Base-by-base conservation (phyloP, 495 filamentous ascomycete genomes). In the Aspergillus coremiiformis region DNA sequence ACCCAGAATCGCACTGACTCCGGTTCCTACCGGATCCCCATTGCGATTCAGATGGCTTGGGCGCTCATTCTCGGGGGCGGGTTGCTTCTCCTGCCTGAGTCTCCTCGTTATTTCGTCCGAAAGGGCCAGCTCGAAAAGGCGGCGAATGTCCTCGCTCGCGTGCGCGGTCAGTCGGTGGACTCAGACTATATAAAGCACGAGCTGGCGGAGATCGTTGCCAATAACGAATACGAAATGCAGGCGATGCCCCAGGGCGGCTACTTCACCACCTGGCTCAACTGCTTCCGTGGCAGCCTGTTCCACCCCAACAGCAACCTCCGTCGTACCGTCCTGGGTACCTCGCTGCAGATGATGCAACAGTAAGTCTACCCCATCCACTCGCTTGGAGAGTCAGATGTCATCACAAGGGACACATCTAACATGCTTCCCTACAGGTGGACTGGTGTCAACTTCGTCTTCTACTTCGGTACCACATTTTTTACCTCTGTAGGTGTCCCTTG, bases 361-460 rank as follows among this genome's bases (percentile, higher is more conserved):
- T 78, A 57, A 27, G 60, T 44, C 27, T 14, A 39, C 1, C 32
- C 32, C 32, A 10, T 23, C 17, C 14, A 6, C n/a, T n/a, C n/a
- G n/a, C n/a, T n/a, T n/a, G n/a, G n/a, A n/a, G n/a, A n/a, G n/a
- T n/a, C n/a, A n/a, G n/a, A n/a, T n/a, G n/a, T n/a, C n/a, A n/a
- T n/a, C n/a, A n/a, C n/a, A n/a, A n/a, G 19, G 30, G 33, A 8
- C 21, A n/a, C 21, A 12, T 15, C 55, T 50, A 47, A 44, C 37
- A 21, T 49, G 12, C 21, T 43, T 44, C 9, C n/a, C 14, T 24
- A 19, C 29, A 61, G 52, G 20, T 70, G 91, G 75, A 84, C 87
- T 22, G 88, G 88, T 73, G 83, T 94, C 71, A 93, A 94, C 78
- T 92, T 93, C 75, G 84, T 94, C 72, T 92, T 94, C 80, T 95